Evolutionary conservation across 768 basidiomycete genomes (phyloP).

Genomic region (Auriculariales sp.): DNA sequence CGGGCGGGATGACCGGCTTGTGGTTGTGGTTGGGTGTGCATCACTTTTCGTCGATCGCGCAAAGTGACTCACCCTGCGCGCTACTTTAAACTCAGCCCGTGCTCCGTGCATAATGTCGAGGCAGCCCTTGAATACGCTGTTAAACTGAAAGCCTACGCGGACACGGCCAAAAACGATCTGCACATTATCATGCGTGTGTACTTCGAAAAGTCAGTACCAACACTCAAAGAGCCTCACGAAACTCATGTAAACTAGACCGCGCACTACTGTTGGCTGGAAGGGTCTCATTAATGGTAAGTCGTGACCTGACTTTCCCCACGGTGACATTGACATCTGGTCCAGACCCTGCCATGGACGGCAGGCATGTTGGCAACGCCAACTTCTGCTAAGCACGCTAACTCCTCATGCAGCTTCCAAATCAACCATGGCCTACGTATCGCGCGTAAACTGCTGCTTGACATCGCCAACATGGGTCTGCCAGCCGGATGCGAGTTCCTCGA

Average conservation of each 20-base stretch:
- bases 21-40: conserved; percentile 79
- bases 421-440: conserved; percentile 90
- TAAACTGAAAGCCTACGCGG: conserved; percentile 65
- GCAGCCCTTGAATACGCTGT: conserved; percentile 81
- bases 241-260: conserved; percentile 21
- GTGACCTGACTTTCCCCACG: background rate
- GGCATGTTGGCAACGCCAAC: background rate
- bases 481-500: conserved; percentile 95
- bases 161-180: conserved; percentile 67
- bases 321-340: background rate
- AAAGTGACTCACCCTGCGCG: background rate
- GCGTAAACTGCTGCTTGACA: conserved; percentile 71
- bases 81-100: conserved; percentile 40
- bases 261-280: conserved; percentile 98
- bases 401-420: conserved; percentile 60
- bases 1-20: conserved; percentile 81
- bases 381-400: background rate
- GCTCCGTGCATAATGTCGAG: conserved; percentile 84
- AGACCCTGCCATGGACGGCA: conserved; percentile 80
- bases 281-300: conserved; percentile 75
- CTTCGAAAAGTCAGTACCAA: conserved; percentile 59
- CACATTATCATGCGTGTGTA: conserved; percentile 97
- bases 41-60: background rate
- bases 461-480: conserved; percentile 83
- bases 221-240: background rate